Base-by-base conservation (phyloP, 1,284 basidiomycete species). In the Austroboletus olivaceoglutinosus region DNA sequence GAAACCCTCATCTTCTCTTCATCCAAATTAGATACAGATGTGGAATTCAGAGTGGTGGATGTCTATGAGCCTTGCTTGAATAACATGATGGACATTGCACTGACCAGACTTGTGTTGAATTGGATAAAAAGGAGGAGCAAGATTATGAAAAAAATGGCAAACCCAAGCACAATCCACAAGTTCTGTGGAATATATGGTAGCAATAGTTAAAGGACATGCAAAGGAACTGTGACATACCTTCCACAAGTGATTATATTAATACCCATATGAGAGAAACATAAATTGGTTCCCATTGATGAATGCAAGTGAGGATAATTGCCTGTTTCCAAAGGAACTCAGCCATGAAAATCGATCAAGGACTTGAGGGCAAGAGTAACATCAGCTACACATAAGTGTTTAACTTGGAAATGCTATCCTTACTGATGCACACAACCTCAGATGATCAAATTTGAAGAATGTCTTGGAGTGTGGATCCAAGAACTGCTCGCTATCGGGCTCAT, bases 211-310 rank as follows among this genome's bases (percentile, higher is more conserved):
- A 73, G 3, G 40, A 40, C 5, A 43, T 58, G 4, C 11, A 29
- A 5, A 4, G 22, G 3, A 11, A 42, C 16, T 49, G 5, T 8
- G 4, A 34, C 19, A 87, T 56, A 85, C 83, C 67, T 76, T 76
- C 90, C 90, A 93, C 9, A 86, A 64, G 61, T 92, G 72, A 22
- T 64, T 67, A 52, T 78, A 78, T 18, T 70, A 62, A 68, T 91
- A 95, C 0, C 71, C 73, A 65, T 78, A 95, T 0, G 83, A 80
- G 1, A 82, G 64, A 16, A 55, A 57, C 33, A 91, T 68, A 41
- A 72, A 73, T 18, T 15, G 8, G 16, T 63, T 43, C 21, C 58
- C 57, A 1, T 40, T n/a, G 22, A 61, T 58, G 1, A 43, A 57
- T 1, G 57, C n/a, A n/a, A n/a, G n/a, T n/a, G n/a, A n/a, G n/a